A percentile compares a stretch with the other conserved stretches of the same genome.
Evolutionary conservation across 495 filamentous ascomycete species (phyloP).

Genomic region (Saxispiralis lemnorum): DNA sequence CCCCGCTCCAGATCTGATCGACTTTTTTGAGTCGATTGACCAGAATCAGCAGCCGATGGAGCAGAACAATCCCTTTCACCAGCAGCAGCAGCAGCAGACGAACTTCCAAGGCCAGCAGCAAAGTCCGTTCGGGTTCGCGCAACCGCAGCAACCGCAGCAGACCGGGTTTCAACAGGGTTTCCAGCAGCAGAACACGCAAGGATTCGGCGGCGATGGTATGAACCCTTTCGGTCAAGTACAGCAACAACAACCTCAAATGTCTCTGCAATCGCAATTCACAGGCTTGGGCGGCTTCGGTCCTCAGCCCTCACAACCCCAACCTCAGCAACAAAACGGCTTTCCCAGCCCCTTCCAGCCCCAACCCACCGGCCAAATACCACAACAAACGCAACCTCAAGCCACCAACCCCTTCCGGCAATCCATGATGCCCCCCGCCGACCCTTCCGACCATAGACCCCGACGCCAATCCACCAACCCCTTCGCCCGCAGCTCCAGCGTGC

Average conservation of each 20-base stretch:
- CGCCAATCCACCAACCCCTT: slow-evolving; percentile 77
- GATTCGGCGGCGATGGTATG: slow-evolving; percentile 12
- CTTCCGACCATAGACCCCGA: slow-evolving; percentile 28
- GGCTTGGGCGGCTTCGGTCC: slow-evolving; percentile 23
- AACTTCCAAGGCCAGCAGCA: slow-evolving; percentile 23
- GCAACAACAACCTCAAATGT: slow-evolving; percentile 25
- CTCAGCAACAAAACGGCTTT: slow-evolving; percentile 23
- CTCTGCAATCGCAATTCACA: slow-evolving; percentile 35
- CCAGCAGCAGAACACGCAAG: slow-evolving; percentile 23
- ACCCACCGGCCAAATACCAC: slow-evolving; percentile 7
- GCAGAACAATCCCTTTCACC: slow-evolving; percentile 20
- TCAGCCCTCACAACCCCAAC: slow-evolving; percentile 25
- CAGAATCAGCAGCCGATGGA: slow-evolving; percentile 68
- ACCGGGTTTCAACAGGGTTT: slow-evolving; percentile 21
- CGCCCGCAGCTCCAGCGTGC: slow-evolving; percentile 30
- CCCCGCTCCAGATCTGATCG: slow-evolving; percentile 71
- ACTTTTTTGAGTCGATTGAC: slow-evolving; percentile 97
- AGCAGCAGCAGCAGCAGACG: slow-evolving; percentile 31
- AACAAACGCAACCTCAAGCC: slow-evolving; percentile 17
- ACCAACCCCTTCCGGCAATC: slow-evolving; percentile 25
- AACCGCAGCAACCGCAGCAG: slow-evolving; percentile 24
- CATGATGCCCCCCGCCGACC: slow-evolving; percentile 16
- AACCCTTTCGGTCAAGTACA: slow-evolving; percentile 37
- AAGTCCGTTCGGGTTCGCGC: slow-evolving; percentile 16
- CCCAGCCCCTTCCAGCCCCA: slow-evolving; percentile 1